phyloP scores from a whole-genome alignment of 78 protist genomes.

The Dictyostelium capitatum region DNA sequence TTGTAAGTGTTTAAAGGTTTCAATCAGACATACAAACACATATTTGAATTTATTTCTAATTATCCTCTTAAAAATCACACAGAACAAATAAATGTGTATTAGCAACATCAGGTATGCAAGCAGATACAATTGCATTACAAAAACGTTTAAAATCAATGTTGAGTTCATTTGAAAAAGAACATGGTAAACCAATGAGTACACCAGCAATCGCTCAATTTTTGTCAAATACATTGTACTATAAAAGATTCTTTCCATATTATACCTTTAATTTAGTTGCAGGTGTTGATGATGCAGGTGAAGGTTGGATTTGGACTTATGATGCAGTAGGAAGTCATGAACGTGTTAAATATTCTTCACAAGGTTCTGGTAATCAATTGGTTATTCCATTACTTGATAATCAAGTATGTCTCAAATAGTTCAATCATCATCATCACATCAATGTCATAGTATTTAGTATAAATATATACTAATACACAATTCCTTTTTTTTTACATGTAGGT shows the following conservation, averaged over 20 bases:
- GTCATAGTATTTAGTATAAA: background rate
- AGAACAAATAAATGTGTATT: constrained; percentile 89
- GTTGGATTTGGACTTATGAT: constrained; percentile 96
- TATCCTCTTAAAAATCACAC: background rate
- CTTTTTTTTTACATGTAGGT: constrained; percentile 26
- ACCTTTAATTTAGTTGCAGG: constrained; percentile 95
- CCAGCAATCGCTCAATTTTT: constrained; percentile 95
- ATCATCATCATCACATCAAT: background rate
- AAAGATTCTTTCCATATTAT: constrained; percentile 99
- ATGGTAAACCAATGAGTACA: constrained; percentile 87
- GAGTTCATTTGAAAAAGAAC: constrained; percentile 80
- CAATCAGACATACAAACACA: no score
- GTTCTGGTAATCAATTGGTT: constrained; percentile 94
- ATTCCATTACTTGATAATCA: constrained; percentile 97
- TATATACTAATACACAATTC: background rate
- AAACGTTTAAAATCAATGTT: constrained; percentile 88
- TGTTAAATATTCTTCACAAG: constrained; percentile 86
- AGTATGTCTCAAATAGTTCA: constrained; percentile 63
- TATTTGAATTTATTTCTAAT: background rate
- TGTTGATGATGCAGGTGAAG: constrained; percentile 89
- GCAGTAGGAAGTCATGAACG: constrained; percentile 96
- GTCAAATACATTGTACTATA: constrained; percentile 95
- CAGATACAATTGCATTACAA: constrained; percentile 92
- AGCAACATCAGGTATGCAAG: constrained; percentile 96
- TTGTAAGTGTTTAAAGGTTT: constrained; percentile 64